These are phyloP conservation scores for Babesia ovis DNA, from an alignment of 169 alveolate species.

Conservation along the genomic window DNA sequence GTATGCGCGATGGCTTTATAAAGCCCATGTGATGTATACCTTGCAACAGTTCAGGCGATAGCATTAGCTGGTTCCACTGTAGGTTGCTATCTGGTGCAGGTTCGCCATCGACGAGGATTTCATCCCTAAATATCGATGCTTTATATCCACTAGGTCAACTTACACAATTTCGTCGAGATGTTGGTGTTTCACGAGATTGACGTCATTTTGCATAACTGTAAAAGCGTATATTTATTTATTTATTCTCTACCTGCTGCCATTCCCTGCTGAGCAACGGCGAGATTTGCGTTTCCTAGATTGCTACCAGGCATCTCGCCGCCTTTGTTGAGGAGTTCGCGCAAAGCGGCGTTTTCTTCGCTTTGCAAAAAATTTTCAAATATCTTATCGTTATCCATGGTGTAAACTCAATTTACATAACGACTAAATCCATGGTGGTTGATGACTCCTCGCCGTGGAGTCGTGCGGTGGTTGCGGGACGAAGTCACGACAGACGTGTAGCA, in stretches of 20 bases:
- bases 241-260: background rate
- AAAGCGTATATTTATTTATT: no score
- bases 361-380: slow-evolving; percentile 28
- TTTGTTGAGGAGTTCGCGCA: slow-evolving; percentile 17
- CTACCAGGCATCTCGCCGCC: background rate
- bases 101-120: slow-evolving; percentile 45
- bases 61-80: slow-evolving; percentile 51
- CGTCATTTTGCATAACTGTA: background rate
- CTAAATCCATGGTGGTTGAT: no score
- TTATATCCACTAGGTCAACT: background rate
- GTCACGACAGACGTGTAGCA: no score
- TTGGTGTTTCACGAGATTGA: slow-evolving; percentile 36
- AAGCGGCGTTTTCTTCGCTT: slow-evolving; percentile 36
- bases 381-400: slow-evolving; percentile 36
- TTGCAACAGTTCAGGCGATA: slow-evolving; percentile 46
- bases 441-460: no score
- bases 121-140: slow-evolving; percentile 20
- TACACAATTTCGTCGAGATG: slow-evolving; percentile 56
- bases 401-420: background rate
- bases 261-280: background rate
- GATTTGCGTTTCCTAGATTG: background rate
- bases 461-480: no score
- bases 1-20: slow-evolving; percentile 79
- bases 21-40: slow-evolving; percentile 62
- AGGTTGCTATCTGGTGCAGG: slow-evolving; percentile 9